Conservation (phyloP, 2,329 filamentous ascomycete genomes). For the Cercospora janseana region DNA sequence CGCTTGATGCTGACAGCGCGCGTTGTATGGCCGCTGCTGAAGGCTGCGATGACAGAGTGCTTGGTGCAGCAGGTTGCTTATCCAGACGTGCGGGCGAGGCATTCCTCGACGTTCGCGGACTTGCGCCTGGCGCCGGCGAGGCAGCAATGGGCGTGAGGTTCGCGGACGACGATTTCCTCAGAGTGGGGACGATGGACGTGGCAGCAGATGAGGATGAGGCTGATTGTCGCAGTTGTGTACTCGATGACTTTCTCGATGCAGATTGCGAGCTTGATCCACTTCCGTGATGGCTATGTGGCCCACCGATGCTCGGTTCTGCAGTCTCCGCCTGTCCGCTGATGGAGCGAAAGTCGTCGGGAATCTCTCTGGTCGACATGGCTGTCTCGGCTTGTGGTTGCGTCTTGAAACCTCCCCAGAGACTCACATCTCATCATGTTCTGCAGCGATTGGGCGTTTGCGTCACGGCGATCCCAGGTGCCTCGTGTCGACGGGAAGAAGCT, state of each 20-base stretch:
- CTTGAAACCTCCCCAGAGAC: slow-evolving; percentile 1
- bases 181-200: slow-evolving; percentile 20
- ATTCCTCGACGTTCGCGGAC: slow-evolving; percentile 49
- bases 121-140: slow-evolving; percentile 40
- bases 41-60: slow-evolving; percentile 49
- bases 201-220: slow-evolving; percentile 15
- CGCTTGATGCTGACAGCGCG: slow-evolving; percentile 65
- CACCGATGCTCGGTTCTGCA: slow-evolving; percentile 37
- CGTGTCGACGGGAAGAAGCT: background rate
- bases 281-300: slow-evolving; percentile 11
- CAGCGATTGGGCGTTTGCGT: slow-evolving; percentile 4
- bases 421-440: slow-evolving; percentile 7
- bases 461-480: slow-evolving; percentile 10
- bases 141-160: slow-evolving; percentile 32
- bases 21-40: slow-evolving; percentile 64
- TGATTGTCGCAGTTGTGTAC: slow-evolving; percentile 11
- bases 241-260: slow-evolving; percentile 20
- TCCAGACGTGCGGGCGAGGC: slow-evolving; percentile 49
- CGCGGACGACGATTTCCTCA: slow-evolving; percentile 33
- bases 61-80: slow-evolving; percentile 39
- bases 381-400: slow-evolving; percentile 1
- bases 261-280: slow-evolving; percentile 12
- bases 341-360: slow-evolving; percentile 37
- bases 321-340: slow-evolving; percentile 40
- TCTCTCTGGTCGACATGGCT: slow-evolving; percentile 36